Base-by-base conservation (phyloP, 352 stramenopile genomes). In the Phytophthora ohioensis region DNA sequence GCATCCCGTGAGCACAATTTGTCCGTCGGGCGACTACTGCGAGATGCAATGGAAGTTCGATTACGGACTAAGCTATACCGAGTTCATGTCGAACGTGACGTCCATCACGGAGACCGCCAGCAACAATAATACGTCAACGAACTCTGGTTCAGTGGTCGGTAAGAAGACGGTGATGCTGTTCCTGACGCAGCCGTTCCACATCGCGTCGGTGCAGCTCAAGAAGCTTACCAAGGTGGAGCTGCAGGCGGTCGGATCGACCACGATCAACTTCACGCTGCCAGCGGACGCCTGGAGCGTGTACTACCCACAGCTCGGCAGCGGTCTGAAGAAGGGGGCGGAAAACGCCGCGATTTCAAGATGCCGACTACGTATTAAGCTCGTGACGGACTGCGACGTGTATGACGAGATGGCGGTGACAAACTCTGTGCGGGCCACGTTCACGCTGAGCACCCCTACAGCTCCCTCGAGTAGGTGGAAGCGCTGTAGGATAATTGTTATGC, bases 91-190 rank as follows among this genome's bases (percentile, higher is more conserved):
- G 34, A 76, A 76, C 53, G 57, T 76, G 43, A 76, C 69, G 17
- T 68, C 57, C 21, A 67, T 71, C 47, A 56, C 64, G 15, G 69
- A 76, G 64, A 78, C 74, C 30, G 58, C 90, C 12, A 62, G 67
- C 6, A 80, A 88, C 43, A 88, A 62, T 3, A 71, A 93, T 38
- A 82, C 75, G 8, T 86, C 95, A 30, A 87, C 61, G 27, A 97
- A 95, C 74, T 84, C 75, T 0, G 90, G 88, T 5, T 53, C 56
- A 2, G 38, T 69, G 4, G 73, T 64, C 13, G 87, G 87, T 6
- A 90, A 94, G 59, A 84, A 97, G 65, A 87, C 75, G 0, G 78
- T 93, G 27, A 80, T 96, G 59, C 64, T 96, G 21, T 91, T 97
- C 51, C 76, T 95, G 43, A 85, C 78, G 13, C 84, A 90, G 61